Conservation (phyloP, 2,329 filamentous ascomycete genomes). For the Dactylonectria macrodidyma region DNA sequence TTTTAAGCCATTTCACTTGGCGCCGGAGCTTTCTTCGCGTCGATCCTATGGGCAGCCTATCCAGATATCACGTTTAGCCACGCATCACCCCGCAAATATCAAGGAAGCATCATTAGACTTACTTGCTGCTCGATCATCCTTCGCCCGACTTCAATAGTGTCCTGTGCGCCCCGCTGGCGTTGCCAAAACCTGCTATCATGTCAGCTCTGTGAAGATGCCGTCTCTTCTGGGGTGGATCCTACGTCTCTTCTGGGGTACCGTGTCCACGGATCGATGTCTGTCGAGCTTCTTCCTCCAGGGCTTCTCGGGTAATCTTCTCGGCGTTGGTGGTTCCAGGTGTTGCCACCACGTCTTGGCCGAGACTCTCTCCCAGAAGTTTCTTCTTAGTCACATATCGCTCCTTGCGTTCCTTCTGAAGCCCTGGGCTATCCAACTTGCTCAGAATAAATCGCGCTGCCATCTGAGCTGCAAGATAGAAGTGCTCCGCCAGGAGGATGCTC, state of each 20-base stretch:
- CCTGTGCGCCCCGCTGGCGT: constrained; percentile 70
- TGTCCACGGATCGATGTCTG: constrained; percentile 64
- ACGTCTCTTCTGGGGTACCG: constrained; percentile 67
- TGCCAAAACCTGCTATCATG: constrained; percentile 68
- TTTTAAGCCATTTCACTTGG: constrained; percentile 43
- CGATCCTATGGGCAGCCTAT: constrained; percentile 34
- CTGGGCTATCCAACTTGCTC: constrained; percentile 86
- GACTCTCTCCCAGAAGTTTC: constrained; percentile 81
- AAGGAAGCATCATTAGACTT: constrained; percentile 21
- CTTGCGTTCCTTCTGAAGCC: constrained; percentile 85
- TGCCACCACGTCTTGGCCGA: constrained; percentile 71
- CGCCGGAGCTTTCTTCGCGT: constrained; percentile 34
- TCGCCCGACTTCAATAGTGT: constrained; percentile 71
- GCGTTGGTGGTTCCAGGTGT: constrained; percentile 64
- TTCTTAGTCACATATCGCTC: constrained; percentile 88
- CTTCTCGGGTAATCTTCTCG: constrained; percentile 75
- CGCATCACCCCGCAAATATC: background rate
- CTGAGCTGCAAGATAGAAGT: constrained; percentile 87
- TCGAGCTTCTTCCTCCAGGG: constrained; percentile 75
- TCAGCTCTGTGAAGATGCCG: constrained; percentile 37
- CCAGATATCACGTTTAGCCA: constrained; percentile 24
- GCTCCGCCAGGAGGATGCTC: constrained; percentile 88
- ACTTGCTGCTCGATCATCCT: constrained; percentile 66
- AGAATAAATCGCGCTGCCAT: constrained; percentile 81
- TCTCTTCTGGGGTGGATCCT: constrained; percentile 42